Conservation (phyloP, 2,329 filamentous ascomycete species). For the Curvularia spicifera region DNA sequence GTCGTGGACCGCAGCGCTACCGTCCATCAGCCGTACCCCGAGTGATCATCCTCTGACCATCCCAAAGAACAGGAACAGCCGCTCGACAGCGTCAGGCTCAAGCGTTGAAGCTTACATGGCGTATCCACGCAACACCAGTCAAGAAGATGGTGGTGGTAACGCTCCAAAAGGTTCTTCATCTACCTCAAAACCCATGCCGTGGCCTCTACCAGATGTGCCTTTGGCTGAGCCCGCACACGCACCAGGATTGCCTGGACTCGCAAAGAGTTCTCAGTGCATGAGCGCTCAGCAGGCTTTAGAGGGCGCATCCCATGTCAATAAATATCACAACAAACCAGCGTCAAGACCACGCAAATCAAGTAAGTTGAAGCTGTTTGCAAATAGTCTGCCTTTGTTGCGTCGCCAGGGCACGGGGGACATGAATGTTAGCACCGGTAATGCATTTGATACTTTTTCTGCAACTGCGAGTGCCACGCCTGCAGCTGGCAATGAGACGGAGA, state of each 20-base stretch:
- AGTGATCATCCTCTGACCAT: conserved; percentile 41
- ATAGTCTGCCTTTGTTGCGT: conserved; percentile 28
- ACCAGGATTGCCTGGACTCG: background rate
- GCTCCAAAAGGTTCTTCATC: conserved; percentile 13
- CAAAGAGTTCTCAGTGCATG: conserved; percentile 10
- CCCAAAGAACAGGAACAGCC: conserved; percentile 43
- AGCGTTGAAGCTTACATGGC: conserved; percentile 25
- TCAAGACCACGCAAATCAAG: conserved; percentile 26
- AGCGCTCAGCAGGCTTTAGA: conserved; percentile 20
- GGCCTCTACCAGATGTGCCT: conserved; percentile 22
- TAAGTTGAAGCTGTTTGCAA: conserved; percentile 28
- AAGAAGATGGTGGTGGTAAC: conserved; percentile 13
- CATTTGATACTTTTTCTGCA: conserved; percentile 9
- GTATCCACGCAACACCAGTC: conserved; percentile 23
- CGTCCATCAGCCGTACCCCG: conserved; percentile 40
- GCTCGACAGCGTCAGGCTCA: conserved; percentile 38
- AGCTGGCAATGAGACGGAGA: conserved; percentile 2
- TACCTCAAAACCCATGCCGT: conserved; percentile 9
- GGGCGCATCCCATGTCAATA: conserved; percentile 8
- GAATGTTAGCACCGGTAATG: conserved; percentile 13
- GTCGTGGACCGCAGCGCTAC: conserved; percentile 34
- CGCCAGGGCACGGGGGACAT: conserved; percentile 29
- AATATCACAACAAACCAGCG: conserved; percentile 4
- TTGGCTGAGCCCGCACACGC: conserved; percentile 2
- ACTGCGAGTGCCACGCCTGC: background rate